Percentiles rank a stretch among this genome's conserved stretches.
Conservation (phyloP, 2,329 filamentous ascomycete species). For the Arthrinium phaeospermum region DNA sequence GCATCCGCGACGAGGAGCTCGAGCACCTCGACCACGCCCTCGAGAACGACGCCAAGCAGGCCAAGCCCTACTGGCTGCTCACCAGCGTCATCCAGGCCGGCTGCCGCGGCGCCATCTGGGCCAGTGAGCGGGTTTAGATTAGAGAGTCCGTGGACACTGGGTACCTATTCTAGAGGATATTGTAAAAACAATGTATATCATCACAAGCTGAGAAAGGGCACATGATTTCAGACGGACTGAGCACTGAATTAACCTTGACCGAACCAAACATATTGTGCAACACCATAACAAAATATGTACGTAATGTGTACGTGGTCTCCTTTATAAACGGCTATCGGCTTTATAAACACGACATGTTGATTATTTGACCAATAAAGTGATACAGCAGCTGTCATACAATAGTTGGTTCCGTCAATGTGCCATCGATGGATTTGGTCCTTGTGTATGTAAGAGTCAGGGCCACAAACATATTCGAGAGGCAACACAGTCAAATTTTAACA, state of each 20-base stretch:
- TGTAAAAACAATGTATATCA: neutral
- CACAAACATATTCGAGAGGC: neutral
- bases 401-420: no score
- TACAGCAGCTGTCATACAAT: neutral
- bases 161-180: no score
- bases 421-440: no score
- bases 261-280: no score
- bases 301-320: neutral
- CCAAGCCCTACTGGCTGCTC: conserved; percentile 86
- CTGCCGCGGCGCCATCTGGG: conserved; percentile 90
- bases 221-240: neutral
- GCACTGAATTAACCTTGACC: no score
- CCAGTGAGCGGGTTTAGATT: conserved; percentile 73
- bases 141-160: neutral
- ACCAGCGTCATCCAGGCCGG: conserved; percentile 89
- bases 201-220: neutral
- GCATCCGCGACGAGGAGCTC: conserved; percentile 92
- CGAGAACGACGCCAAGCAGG: conserved; percentile 89
- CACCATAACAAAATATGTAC: no score
- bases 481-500: neutral
- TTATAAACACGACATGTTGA: no score
- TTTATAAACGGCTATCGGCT: no score
- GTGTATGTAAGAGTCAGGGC: no score
- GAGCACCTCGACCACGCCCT: conserved; percentile 97
- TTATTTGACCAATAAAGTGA: neutral